phyloP scores from a whole-genome alignment of 148 eudicot species.

The Polygonum maritimum region DNA sequence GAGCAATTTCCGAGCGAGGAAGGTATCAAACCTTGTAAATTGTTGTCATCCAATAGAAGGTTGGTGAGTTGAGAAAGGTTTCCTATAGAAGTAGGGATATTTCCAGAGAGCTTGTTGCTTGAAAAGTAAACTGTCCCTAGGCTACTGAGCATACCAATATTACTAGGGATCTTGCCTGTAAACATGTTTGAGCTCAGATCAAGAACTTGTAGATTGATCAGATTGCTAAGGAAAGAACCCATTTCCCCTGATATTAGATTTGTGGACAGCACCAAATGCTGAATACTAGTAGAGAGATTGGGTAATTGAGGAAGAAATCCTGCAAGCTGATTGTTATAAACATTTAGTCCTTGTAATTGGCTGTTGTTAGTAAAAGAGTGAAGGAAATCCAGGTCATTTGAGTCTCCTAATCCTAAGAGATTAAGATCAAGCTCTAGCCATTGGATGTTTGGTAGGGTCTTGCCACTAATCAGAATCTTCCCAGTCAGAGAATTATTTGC shows the following conservation, averaged over 20 bases:
- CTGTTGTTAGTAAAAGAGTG: slow-evolving; percentile 13
- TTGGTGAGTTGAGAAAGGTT: slow-evolving; percentile 18
- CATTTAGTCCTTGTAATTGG: neutral
- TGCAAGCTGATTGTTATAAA: slow-evolving; percentile 4
- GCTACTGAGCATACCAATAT: slow-evolving; percentile 6
- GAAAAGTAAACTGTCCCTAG: slow-evolving; percentile 1
- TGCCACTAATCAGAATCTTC: neutral
- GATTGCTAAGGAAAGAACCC: neutral
- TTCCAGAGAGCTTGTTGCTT: slow-evolving; percentile 13
- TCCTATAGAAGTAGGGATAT: slow-evolving; percentile 22
- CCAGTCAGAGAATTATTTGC: slow-evolving; percentile 5
- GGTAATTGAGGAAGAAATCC: slow-evolving; percentile 14
- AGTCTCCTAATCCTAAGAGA: slow-evolving; percentile 4
- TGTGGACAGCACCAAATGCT: neutral
- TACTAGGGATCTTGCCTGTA: slow-evolving; percentile 14
- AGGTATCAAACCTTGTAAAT: slow-evolving; percentile 21
- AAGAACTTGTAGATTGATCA: neutral
- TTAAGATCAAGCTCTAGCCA: neutral
- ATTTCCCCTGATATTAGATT: slow-evolving; percentile 15
- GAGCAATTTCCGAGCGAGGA: slow-evolving; percentile 21
- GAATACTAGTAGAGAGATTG: slow-evolving; percentile 10
- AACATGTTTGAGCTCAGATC: neutral
- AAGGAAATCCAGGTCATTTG: slow-evolving; percentile 11
- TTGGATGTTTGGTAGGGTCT: neutral
- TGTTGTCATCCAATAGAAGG: slow-evolving; percentile 13